phyloP scores from a whole-genome alignment of 768 basidiomycete species.

The Mycena venus region DNA sequence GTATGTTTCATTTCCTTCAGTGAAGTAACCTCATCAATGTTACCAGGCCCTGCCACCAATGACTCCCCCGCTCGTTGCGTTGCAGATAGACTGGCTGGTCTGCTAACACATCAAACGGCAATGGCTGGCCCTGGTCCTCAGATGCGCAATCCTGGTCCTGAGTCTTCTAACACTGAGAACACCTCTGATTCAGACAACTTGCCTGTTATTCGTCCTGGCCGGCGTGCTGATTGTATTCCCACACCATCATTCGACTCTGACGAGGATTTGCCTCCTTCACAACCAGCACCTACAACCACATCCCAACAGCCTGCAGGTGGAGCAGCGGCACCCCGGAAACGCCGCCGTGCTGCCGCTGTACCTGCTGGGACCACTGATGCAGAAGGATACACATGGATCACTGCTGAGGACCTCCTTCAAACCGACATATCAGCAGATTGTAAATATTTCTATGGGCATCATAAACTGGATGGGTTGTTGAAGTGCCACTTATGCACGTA shows the following conservation, averaged over 20 bases:
- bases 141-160: background rate
- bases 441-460: background rate
- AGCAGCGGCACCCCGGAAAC: background rate
- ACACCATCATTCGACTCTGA: background rate
- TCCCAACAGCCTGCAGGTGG: background rate
- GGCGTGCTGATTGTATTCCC: background rate
- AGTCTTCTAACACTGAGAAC: background rate
- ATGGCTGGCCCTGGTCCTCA: background rate
- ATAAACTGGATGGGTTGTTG: background rate
- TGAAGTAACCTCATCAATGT: background rate
- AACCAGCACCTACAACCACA: background rate
- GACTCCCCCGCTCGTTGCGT: background rate
- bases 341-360: background rate
- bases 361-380: background rate
- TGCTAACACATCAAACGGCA: background rate
- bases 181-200: background rate
- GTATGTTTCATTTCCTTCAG: too few relatives aligned
- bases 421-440: background rate
- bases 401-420: background rate
- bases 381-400: background rate
- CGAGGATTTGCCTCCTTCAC: background rate
- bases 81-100: background rate
- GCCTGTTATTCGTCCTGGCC: background rate
- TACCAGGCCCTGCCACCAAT: slow-evolving; percentile 2
- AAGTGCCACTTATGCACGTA: background rate